phyloP scores from a whole-genome alignment of 148 eudicot genomes.

The Heliamphora exappendiculata region DNA sequence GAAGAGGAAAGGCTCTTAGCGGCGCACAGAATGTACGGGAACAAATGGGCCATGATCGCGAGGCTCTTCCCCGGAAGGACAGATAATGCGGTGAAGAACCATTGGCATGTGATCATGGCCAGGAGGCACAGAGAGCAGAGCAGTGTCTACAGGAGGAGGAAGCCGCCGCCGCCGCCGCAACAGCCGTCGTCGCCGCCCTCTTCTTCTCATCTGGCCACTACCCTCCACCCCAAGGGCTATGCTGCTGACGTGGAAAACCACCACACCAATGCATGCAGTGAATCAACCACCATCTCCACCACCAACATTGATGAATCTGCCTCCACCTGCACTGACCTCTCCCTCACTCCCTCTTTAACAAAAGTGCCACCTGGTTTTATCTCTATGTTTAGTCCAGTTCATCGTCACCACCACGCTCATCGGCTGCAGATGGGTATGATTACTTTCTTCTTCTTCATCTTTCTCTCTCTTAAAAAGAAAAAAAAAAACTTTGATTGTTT shows the following conservation, averaged over 20 bases:
- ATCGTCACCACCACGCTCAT: neutral
- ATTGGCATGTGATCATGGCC: constrained; percentile 67
- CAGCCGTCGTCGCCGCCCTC: too few species aligned
- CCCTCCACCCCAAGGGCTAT: neutral
- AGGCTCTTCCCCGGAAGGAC: constrained; percentile 57
- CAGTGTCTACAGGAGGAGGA: constrained; percentile 32
- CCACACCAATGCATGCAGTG: constrained; percentile 7
- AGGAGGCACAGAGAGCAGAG: constrained; percentile 37
- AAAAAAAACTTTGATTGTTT: neutral
- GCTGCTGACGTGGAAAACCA: neutral
- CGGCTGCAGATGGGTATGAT: constrained; percentile 12
- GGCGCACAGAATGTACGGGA: constrained; percentile 48
- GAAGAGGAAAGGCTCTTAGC: constrained; percentile 51
- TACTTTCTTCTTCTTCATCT: neutral
- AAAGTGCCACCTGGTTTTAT: constrained; percentile 13
- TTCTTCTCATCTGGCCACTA: neutral
- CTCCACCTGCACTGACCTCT: constrained; percentile 20
- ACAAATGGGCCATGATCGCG: constrained; percentile 69
- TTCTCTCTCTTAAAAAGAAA: neutral
- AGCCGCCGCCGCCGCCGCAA: constrained; percentile 8
- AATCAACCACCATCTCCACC: constrained; percentile 2
- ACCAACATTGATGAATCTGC: constrained; percentile 10
- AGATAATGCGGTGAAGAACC: constrained; percentile 70
- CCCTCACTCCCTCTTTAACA: constrained; percentile 22
- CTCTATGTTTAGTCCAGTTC: constrained; percentile 19